Base-by-base conservation (phyloP, 495 filamentous ascomycete species). In the Penicillium ucsense region DNA sequence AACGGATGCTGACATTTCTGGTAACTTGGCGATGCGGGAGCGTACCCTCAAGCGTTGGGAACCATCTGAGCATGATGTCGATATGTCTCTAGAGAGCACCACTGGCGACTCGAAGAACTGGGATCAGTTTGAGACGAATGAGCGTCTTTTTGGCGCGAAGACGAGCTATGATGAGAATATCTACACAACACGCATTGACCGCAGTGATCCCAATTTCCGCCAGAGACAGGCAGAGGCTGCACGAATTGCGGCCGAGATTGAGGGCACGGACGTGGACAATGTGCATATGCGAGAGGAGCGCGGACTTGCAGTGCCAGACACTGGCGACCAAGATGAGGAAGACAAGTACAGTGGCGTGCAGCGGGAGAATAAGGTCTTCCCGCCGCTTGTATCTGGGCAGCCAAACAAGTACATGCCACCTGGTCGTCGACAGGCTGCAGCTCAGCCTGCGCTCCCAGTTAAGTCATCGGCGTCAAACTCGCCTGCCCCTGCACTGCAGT, bases 271-370 rank as follows among this genome's bases (percentile, higher is more conserved):
- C 6, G 64, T 79, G 8, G 74, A 75, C 27, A 94, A 92, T 48
- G 66, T 81, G 2, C 94, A 98, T 59, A 76, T 94, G 46, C 84
- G 84, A 3, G 91, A 97, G 61, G 91, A 97, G 70, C 78, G 89
- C 59, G 82, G 88, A n/a, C 74, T 83, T 54, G 75, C 76, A 29
- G 72, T 76, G 45, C 68, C 66, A 7, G 83, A 87, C 50, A 76
- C 79, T 49, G 82, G 77, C 20, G 74, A 84, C 41, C 86, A 94
- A 63, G 92, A 99, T 59, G 86, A 91, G 62, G 86, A 91, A 64
- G 88, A 89, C 50, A 96, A 92, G 60, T 97, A 95, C 63, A 95
- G 90, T 62, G 90, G 89, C 59, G 92, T 99, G 12, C 84, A 80
- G 35, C 82, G 92, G 43, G 78, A 82, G 41, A 76, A 79, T 31